Percentiles rank a stretch among this genome's conserved stretches.
These are phyloP conservation scores for Ophiostoma populinum DNA, from an alignment of 2,329 filamentous ascomycete species.

Conservation along the genomic window DNA sequence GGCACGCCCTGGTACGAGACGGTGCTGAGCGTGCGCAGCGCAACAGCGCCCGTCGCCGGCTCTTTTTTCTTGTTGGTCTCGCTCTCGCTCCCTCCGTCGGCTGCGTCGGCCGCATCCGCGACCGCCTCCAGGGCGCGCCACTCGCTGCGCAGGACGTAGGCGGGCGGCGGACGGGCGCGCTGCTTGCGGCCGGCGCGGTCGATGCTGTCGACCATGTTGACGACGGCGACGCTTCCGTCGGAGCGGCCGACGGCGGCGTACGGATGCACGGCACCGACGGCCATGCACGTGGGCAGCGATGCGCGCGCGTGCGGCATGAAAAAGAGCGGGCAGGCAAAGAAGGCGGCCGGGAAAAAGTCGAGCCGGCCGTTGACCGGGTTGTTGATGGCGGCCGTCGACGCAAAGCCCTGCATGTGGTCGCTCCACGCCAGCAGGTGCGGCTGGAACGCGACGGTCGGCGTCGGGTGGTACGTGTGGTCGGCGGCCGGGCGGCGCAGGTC, in stretches of 20 bases:
- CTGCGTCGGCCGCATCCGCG: too few species aligned
- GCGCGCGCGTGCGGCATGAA: slow-evolving; percentile 22
- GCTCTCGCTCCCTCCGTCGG: too few species aligned
- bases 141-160: slow-evolving; percentile 36
- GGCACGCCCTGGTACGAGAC: neutral
- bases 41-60: neutral
- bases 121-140: slow-evolving; percentile 19
- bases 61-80: too few species aligned
- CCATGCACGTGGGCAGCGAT: slow-evolving; percentile 26
- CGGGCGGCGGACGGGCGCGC: slow-evolving; percentile 21
- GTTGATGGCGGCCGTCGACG: slow-evolving; percentile 32
- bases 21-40: slow-evolving; percentile 1
- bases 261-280: slow-evolving; percentile 32
- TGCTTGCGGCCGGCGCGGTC: slow-evolving; percentile 20
- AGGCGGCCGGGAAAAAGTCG: slow-evolving; percentile 33
- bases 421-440: slow-evolving; percentile 36
- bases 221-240: slow-evolving; percentile 24
- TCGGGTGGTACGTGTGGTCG: slow-evolving; percentile 36
- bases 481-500: slow-evolving; percentile 34
- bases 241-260: slow-evolving; percentile 31
- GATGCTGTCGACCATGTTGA: slow-evolving; percentile 27
- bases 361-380: slow-evolving; percentile 34
- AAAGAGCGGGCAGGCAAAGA: slow-evolving; percentile 34
- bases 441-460: slow-evolving; percentile 32
- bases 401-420: slow-evolving; percentile 37